A percentile compares a stretch with the other conserved stretches of the same genome.
phyloP scores from a whole-genome alignment of 225 moss, liverwort and hornwort species.

The Straminergon stramineum region DNA sequence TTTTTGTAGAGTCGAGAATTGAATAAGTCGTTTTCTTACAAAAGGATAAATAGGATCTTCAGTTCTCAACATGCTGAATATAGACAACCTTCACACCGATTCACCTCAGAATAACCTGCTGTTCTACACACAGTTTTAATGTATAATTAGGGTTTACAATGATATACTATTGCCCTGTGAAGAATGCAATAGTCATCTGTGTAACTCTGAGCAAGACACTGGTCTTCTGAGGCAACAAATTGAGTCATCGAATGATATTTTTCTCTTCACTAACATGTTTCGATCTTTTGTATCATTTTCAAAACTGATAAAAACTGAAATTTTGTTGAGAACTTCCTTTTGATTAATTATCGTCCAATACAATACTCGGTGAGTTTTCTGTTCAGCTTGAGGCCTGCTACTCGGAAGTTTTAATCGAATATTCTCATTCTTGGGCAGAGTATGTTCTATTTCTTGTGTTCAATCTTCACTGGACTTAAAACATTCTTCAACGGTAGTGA shows the following conservation, averaged over 20 bases:
- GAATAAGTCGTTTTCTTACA: background rate
- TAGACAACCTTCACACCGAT: background rate
- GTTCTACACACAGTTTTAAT: background rate
- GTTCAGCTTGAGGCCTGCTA: background rate
- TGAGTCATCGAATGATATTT: background rate
- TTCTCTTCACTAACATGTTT: background rate
- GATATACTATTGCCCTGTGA: background rate
- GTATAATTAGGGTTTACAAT: background rate
- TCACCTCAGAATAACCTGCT: background rate
- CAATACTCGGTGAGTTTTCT: background rate
- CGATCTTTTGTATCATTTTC: background rate
- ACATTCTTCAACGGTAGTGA: background rate
- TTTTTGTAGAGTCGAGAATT: background rate
- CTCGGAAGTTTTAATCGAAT: background rate
- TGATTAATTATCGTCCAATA: background rate
- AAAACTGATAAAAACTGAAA: background rate
- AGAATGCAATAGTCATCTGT: background rate
- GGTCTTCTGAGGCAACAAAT: background rate
- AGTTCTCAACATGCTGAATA: background rate
- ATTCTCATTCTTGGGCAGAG: background rate
- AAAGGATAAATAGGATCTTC: background rate
- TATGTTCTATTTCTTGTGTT: background rate
- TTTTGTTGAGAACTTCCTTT: background rate
- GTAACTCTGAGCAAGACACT: background rate
- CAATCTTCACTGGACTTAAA: background rate